Conservation (phyloP, 2,329 filamentous ascomycete species). For the Aspergillus caelatus region DNA sequence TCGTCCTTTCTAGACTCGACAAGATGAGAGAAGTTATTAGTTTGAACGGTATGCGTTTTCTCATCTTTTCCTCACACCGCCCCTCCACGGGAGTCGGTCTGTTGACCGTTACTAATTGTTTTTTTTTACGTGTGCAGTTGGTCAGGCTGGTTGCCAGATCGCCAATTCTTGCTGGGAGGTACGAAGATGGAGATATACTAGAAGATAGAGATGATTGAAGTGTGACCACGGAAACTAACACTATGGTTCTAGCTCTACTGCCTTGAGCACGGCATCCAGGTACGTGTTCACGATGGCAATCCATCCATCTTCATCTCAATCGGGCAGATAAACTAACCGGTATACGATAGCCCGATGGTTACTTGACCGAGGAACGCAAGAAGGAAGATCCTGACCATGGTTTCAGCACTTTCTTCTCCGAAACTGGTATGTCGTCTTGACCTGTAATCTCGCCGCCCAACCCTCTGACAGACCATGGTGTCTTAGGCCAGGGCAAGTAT, state of each 20-base stretch:
- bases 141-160: conserved; percentile 99
- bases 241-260: conserved; percentile 81
- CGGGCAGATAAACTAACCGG: neutral
- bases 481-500: conserved; percentile 94
- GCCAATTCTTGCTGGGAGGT: conserved; percentile 99
- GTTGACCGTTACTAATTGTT: conserved; percentile 27
- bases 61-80: conserved; percentile 8
- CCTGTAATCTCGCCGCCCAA: neutral
- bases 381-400: conserved; percentile 88
- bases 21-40: conserved; percentile 99
- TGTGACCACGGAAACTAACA: conserved; percentile 33
- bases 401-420: conserved; percentile 99
- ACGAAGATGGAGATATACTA: conserved; percentile 25
- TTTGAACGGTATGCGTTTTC: conserved; percentile 80
- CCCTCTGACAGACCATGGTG: conserved; percentile 18
- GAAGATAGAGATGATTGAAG: conserved; percentile 8
- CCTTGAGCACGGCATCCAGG: conserved; percentile 99
- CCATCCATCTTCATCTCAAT: conserved; percentile 1
- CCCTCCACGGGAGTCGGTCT: neutral
- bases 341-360: conserved; percentile 82
- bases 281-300: conserved; percentile 52
- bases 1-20: conserved; percentile 36
- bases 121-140: conserved; percentile 65
- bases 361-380: conserved; percentile 97
- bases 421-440: conserved; percentile 74